Base-by-base conservation (phyloP, 805 yeast species). In the Yarrowia porcina region DNA sequence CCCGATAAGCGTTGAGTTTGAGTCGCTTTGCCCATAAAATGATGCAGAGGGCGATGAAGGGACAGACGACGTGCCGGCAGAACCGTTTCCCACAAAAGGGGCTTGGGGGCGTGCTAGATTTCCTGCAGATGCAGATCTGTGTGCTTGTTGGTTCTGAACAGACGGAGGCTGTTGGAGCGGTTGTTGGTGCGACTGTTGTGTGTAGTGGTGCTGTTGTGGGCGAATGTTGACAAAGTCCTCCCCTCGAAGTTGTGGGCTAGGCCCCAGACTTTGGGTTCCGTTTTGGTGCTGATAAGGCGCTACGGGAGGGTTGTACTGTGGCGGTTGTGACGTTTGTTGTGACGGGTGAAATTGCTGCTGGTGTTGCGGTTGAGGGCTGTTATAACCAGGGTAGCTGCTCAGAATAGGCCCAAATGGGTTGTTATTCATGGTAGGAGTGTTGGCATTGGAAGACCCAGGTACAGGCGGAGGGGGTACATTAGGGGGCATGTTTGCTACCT, bases 191-290 rank as follows among this genome's bases (percentile, higher is more conserved):
- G 13, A 18, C 45, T 23, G 33, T 7, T 10, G 11, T 17, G 20
- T 2, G 23, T 27, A 9, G 33, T 18, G 52, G 8, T 28, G 27
- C 13, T 30, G 18, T 10, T 45, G 49, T 8, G 17, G 50, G 20
- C 52, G 25, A 4, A 45, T 30, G 27, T 45, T 28, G 18, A 45
- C 36, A 12, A 45, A 45, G 5, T 30, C 36, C 12, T 45, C 52
- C 8, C 52, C 52, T 13, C 36, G 52, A 11, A 45, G 52, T 45
- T 45, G 52, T 13, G 52, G 52, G 36, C 52, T 45, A 45, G 52
- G 52, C 18, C 52, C 52, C 4, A 45, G 36, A 30, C 36, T 45
- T 13, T 45, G 49, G 21, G 49, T 44, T n/a, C 49, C 49, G 21
- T 44, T 44, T 27, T 3, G 30, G 13, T 44, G 52, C 6, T 44